Percentiles rank a stretch among this genome's conserved stretches.
Evolutionary conservation across 371 early-diverging fungal species (phyloP).

Genomic region (Mucor plumbeus): DNA sequence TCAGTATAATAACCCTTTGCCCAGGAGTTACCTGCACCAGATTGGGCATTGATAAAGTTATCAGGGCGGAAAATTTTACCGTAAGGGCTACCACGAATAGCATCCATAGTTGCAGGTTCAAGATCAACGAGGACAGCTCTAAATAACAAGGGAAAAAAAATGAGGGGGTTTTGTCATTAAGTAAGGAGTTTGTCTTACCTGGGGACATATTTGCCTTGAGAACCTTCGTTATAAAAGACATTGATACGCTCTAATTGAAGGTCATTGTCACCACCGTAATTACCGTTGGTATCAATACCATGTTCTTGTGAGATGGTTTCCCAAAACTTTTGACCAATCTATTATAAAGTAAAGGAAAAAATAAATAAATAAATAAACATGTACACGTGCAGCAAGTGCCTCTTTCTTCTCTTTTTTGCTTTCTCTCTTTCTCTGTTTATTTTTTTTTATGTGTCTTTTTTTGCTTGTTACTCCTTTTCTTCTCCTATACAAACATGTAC

Average conservation of each 20-base stretch:
- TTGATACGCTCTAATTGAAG: constrained; percentile 93
- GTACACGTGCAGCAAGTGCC: constrained; percentile 16
- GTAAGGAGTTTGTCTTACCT: constrained; percentile 25
- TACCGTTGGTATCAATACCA: constrained; percentile 82
- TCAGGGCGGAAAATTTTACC: constrained; percentile 87
- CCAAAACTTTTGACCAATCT: constrained; percentile 93
- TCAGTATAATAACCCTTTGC: constrained; percentile 94
- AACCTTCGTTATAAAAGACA: constrained; percentile 98
- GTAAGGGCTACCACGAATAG: constrained; percentile 76
- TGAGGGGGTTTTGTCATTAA: constrained; percentile 2
- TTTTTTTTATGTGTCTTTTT: neutral
- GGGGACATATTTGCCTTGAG: constrained; percentile 86
- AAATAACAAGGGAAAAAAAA: constrained; percentile 2
- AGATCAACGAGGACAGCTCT: constrained; percentile 98
- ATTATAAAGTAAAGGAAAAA: neutral
- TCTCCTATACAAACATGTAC: constrained; percentile 1
- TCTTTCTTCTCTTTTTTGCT: neutral
- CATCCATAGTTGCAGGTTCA: constrained; percentile 99
- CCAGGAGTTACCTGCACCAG: constrained; percentile 94
- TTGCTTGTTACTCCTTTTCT: constrained; percentile 2
- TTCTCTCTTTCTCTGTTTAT: neutral
- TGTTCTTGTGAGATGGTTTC: constrained; percentile 94
- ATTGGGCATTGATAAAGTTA: constrained; percentile 85
- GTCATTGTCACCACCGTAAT: constrained; percentile 82
- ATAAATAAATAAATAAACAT: constrained; percentile 16